Percentiles rank a stretch among this genome's conserved stretches.
These are phyloP conservation scores for Linaria vulgaris DNA, from an alignment of 257 asterid genomes.

Conservation along the genomic window DNA sequence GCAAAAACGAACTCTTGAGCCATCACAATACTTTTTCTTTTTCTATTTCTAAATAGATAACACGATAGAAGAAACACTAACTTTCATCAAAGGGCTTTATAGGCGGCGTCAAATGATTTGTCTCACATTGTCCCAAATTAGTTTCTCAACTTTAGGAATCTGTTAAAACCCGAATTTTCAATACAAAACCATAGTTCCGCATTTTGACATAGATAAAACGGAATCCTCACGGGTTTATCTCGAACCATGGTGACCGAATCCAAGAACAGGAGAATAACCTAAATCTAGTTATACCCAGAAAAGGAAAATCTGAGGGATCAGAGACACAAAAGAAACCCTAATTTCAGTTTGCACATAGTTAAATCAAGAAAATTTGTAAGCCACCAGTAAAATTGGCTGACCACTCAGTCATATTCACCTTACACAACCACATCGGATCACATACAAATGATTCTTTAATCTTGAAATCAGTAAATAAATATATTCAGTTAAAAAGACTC, in stretches of 20 bases:
- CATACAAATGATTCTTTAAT: slow-evolving; percentile 6
- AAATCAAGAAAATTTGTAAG: neutral
- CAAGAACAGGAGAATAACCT: neutral
- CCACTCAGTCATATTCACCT: slow-evolving; percentile 20
- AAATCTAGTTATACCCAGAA: neutral
- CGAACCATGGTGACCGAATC: neutral
- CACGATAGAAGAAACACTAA: neutral
- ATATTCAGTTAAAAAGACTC: neutral
- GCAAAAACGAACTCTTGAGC: too few relatives aligned
- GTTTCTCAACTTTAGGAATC: slow-evolving; percentile 4
- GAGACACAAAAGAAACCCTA: slow-evolving; percentile 23
- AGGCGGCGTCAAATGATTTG: neutral
- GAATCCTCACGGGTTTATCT: neutral
- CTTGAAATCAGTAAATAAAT: neutral
- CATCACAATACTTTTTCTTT: neutral
- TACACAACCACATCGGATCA: slow-evolving; percentile 25
- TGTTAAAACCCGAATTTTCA: neutral
- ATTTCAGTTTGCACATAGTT: neutral
- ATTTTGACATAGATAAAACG: neutral
- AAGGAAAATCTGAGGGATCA: slow-evolving; percentile 2
- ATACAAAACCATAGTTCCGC: slow-evolving; percentile 3
- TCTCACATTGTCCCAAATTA: neutral
- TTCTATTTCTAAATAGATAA: neutral
- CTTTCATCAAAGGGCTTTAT: neutral
- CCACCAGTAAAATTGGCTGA: neutral